Percentiles rank a stretch among this genome's conserved stretches.
phyloP scores from a whole-genome alignment of 495 filamentous ascomycete genomes.

The Lichenothelia convexa region DNA sequence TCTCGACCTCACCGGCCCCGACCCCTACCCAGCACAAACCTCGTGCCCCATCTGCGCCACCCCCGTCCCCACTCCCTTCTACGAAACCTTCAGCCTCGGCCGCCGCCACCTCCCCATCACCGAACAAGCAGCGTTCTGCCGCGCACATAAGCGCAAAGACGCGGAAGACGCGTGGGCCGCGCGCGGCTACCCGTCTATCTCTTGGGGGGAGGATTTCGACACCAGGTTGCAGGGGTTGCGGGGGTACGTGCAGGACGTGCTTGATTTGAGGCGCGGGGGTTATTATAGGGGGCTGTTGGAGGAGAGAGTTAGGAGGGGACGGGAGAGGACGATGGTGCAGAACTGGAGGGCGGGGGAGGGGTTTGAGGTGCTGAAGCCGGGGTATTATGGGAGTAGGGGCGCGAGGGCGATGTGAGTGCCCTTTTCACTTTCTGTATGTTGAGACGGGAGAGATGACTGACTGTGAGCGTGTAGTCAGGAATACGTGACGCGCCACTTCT shows the following conservation, averaged over 20 bases:
- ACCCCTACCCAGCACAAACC: not conserved
- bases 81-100: conserved; percentile 10
- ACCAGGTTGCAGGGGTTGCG: conserved; percentile 41
- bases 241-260: conserved; percentile 33
- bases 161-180: conserved; percentile 42
- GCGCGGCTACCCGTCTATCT: conserved; percentile 56
- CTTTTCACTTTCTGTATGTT: not conserved
- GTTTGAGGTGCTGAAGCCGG: conserved; percentile 31
- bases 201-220: conserved; percentile 49
- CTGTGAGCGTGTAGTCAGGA: conserved; percentile 28
- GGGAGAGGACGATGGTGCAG: conserved; percentile 22
- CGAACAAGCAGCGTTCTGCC: conserved; percentile 45
- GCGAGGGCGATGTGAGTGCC: conserved; percentile 43
- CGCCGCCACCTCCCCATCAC: too few species aligned
- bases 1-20: not conserved
- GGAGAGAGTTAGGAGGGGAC: conserved; percentile 16
- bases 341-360: conserved; percentile 19
- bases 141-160: conserved; percentile 40
- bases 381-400: conserved; percentile 79
- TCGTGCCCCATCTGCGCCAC: conserved; percentile 7
- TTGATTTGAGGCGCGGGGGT: conserved; percentile 36
- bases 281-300: conserved; percentile 44
- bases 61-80: not conserved
- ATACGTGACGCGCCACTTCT: conserved; percentile 43
- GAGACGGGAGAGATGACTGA: not conserved